Evolutionary conservation across 257 asterid genomes (phyloP), one percentile per base, ranked within the genome.

Genomic region (Craterostigma plantagineum): DNA sequence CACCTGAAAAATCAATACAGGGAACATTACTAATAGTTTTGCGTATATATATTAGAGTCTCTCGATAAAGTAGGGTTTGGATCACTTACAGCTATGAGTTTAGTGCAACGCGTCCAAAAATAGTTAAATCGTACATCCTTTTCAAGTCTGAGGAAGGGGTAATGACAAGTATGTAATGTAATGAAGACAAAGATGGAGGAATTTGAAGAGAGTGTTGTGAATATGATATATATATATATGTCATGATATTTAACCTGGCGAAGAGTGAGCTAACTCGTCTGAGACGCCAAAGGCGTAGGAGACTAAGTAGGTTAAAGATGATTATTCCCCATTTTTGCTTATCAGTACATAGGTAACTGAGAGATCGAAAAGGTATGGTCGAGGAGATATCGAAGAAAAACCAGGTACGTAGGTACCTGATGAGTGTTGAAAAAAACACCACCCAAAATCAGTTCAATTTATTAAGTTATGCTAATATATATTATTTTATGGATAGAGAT

Each of bases 281-380:
- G 52, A 76, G 71, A 36, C 82, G 81, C 87, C 87, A 76, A 35
- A 76, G 78, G 3, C 82, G 82, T 43, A 76, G 82, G 69, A 76
- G 54, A 23, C 62, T 64, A 48, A 72, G 62, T 66, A 61, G 69
- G 36, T 73, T 76, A 69, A 66, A 72, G 33, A n/a, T n/a, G n/a
- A 23, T 23, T 23, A 23, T 23, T 23, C 30, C 30, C 30, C 30
- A 23, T 23, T 23, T 23, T 2, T 23, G 30, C 6, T 23, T 23
- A 23, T 23, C 30, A 6, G 30, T 23, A 6, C 30, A 2, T 2
- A 23, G 30, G 30, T 2, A 23, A 23, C 30, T 6, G 54, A 53
- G 10, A 60, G 37, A 42, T 48, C 41, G 11, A 11, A 14, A 13
- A 44, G 90, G 90, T 46, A 72, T 35, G 1, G 82, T 76, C 49